Base-by-base conservation (phyloP, 2,329 filamentous ascomycete species). In the Pseudovirgaria hyperparasitica region DNA sequence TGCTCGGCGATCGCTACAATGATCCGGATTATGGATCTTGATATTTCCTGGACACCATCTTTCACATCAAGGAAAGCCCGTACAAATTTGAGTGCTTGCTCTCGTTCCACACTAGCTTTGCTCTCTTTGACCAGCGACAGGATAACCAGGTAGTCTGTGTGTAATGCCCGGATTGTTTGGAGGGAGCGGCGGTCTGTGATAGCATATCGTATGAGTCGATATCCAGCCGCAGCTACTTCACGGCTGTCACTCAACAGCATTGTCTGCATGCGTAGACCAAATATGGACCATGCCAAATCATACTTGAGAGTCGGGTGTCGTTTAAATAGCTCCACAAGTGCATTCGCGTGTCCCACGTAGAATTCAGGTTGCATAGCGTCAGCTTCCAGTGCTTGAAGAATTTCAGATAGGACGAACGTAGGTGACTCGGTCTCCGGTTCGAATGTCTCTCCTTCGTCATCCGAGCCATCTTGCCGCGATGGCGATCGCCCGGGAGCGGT, bases 71-170 rank as follows among this genome's bases (percentile, higher is more conserved):
- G 62, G 45, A 98, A 98, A 7, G 86, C 82, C 32, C 90, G 74
- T 15, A 96, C 77, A 50, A 98, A 94, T 51, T 98, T 98, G 43
- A 98, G 63, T 9, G 90, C 90, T 55, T 98, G 90, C 53, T 98
- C 90, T 28, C 92, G 72, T 58, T 98, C 90, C 11, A 98, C 82
- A 41, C 87, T 86, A n/a, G 87, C 82, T 53, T 94, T 96, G 46
- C 81, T 79, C 51, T 96, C 90, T 50, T 96, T 96, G 38, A 92
- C 84, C 18, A 98, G 62, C 1, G 90, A 96, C 43, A 87, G 65
- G 20, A 93, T 84, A 16, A 94, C 86, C 12, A 96, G 64, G 42
- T 84, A 87, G 50, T 98, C 92, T 0, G 85, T 96, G 40, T 94
- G 86, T 12, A 96, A 62, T 9, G 70, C 69, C 30, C 87, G 74